phyloP scores from a whole-genome alignment of 306 rosid genomes.

The Prunus padus region DNA sequence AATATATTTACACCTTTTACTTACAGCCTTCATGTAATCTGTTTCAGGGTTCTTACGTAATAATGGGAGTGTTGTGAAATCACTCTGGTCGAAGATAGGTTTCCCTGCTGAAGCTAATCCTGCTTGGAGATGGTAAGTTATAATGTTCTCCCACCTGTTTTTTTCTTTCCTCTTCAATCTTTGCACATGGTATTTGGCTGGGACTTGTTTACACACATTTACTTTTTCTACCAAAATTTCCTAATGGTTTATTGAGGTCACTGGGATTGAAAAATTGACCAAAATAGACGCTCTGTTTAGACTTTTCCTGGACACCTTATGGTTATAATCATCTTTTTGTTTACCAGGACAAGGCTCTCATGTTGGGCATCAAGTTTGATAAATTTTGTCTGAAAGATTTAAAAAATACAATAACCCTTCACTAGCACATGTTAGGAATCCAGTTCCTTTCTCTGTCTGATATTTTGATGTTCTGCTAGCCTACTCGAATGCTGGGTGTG shows the following conservation, averaged over 20 bases:
- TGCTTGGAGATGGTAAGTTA: conserved; percentile 83
- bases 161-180: not conserved
- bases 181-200: not conserved
- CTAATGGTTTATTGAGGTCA: not conserved
- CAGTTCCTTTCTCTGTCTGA: not conserved
- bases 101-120: conserved; percentile 84
- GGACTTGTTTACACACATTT: not conserved
- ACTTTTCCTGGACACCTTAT: not conserved
- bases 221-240: too few relatives aligned
- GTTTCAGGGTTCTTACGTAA: conserved; percentile 40
- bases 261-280: not conserved
- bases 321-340: not conserved
- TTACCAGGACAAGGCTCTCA: not conserved
- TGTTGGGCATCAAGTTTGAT: not conserved
- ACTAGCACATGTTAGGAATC: not conserved
- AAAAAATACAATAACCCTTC: not conserved
- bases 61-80: conserved; percentile 38
- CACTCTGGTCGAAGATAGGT: conserved; percentile 49
- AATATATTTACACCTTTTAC: not conserved
- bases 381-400: not conserved
- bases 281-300: not conserved
- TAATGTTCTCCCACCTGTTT: conserved; percentile 10
- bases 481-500: not conserved
- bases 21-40: conserved; percentile 13
- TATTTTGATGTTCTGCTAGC: not conserved